Base-by-base conservation (phyloP, 1,284 basidiomycete genomes). In the Leccinum solheimii region DNA sequence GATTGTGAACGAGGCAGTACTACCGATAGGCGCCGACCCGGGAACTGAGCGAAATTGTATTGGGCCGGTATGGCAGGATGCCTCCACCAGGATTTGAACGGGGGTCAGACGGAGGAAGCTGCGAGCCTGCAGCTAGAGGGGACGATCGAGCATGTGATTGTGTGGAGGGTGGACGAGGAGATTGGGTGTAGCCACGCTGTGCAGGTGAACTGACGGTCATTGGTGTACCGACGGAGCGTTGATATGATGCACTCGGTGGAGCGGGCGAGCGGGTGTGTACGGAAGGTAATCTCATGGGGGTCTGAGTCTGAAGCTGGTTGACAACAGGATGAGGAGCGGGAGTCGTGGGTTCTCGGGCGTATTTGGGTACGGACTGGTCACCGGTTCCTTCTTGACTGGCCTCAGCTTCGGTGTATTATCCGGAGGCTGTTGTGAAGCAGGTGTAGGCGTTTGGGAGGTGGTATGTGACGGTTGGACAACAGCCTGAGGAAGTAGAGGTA, bases 111-210 rank as follows among this genome's bases (percentile, higher is more conserved):
- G 62, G 56, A 6, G 75, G 71, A 55, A 75, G 69, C 26, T 75
- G 72, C 10, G 69, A 72, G 55, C 75, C 74, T 2, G 67, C 26
- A 3, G 60, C 66, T 3, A 68, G 74, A 53, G 72, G 72, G 9
- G 72, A 73, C 30, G 72, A 76, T 52, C 69, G 72, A n/a, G 65
- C 59, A 52, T 66, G 73, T 23, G 73, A 55, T 64, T 73, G 72
- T 3, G 72, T 72, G 40, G 72, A 75, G 13, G 72, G 66, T 32
- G 73, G 73, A 36, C 74, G 75, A 49, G 72, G 72, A 26, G 72
- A 76, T 56, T 75, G 72, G 43, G 72, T 73, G 64, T 76, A 73
- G n/a, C 70, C 70, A 45, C 75, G 72, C 49, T 72, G 72, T 26
- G 73, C 72, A 53, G 72, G 72, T 27, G 72, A 76, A 52, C 63